Evolutionary conservation across 352 stramenopile genomes (phyloP).

Genomic region (Phytophthora rubi): DNA sequence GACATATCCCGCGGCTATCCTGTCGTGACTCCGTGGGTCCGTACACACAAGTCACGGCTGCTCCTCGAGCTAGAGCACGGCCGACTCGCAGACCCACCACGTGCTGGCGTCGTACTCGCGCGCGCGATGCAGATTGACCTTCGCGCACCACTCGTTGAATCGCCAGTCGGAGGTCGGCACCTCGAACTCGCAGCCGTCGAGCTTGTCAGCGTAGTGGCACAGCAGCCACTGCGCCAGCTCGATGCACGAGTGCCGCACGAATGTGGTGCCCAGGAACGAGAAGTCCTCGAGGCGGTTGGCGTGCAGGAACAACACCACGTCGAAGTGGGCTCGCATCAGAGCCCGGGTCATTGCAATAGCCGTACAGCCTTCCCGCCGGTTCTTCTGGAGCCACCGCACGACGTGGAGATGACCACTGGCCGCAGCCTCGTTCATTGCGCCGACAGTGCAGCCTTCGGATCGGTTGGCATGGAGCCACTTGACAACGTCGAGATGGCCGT

Average conservation of each 20-base stretch:
- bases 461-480: conserved; percentile 30
- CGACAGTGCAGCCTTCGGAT: conserved; percentile 23
- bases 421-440: conserved; percentile 25
- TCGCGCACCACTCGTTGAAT: conserved; percentile 28
- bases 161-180: conserved; percentile 28
- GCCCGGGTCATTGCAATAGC: conserved; percentile 18
- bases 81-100: conserved; percentile 29
- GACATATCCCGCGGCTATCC: conserved; percentile 22
- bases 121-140: conserved; percentile 22
- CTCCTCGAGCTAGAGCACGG: conserved; percentile 7
- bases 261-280: conserved; percentile 30
- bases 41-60: conserved; percentile 1
- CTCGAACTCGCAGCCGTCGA: conserved; percentile 25
- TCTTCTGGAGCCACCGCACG: conserved; percentile 24
- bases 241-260: conserved; percentile 23
- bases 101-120: conserved; percentile 18
- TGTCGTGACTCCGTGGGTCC: conserved; percentile 12
- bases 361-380: conserved; percentile 14
- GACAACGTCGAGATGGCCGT: conserved; percentile 28
- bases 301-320: conserved; percentile 32
- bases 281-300: conserved; percentile 16
- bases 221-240: conserved; percentile 26
- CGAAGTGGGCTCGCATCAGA: conserved; percentile 19
- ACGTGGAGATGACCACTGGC: conserved; percentile 21
- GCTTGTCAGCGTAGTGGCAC: conserved; percentile 12